These are phyloP conservation scores for Haberlea rhodopensis DNA, from an alignment of 257 asterid genomes.

Conservation along the genomic window DNA sequence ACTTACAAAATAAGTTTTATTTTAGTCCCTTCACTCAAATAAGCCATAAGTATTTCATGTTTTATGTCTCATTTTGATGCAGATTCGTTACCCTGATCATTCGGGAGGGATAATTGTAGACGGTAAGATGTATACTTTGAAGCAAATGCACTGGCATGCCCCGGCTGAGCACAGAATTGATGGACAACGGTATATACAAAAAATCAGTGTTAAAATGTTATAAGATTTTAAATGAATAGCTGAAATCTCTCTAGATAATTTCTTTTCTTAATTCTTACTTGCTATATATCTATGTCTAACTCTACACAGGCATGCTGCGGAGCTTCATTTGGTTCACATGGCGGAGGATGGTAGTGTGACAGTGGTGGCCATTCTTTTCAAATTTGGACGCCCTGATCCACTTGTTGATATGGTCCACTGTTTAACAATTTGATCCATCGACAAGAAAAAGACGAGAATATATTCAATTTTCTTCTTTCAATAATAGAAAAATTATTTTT, in stretches of 20 bases:
- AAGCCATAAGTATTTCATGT: no score
- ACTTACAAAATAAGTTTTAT: no score
- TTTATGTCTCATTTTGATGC: constrained; percentile 17
- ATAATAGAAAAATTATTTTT: not conserved
- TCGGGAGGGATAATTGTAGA: constrained; percentile 48
- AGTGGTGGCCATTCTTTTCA: constrained; percentile 53
- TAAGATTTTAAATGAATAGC: no score
- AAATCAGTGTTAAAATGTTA: no score
- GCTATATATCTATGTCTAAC: not conserved
- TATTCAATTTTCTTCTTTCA: not conserved
- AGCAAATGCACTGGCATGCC: constrained; percentile 91
- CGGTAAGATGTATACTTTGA: constrained; percentile 50
- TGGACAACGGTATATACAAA: constrained; percentile 60
- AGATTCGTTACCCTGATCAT: constrained; percentile 66
- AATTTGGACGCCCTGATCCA: constrained; percentile 59
- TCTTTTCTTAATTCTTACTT: not conserved
- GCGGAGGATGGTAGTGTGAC: constrained; percentile 51
- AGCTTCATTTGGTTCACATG: constrained; percentile 69
- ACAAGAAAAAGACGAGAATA: not conserved
- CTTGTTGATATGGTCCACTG: constrained; percentile 51
- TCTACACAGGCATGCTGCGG: constrained; percentile 64
- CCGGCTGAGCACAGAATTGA: constrained; percentile 79
- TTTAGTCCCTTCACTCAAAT: no score
- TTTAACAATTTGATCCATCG: not conserved
- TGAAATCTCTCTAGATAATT: no score